Percentiles rank a stretch among this genome's conserved stretches.
Evolutionary conservation across 257 asterid species (phyloP).

Genomic region (Solanum phureja): DNA sequence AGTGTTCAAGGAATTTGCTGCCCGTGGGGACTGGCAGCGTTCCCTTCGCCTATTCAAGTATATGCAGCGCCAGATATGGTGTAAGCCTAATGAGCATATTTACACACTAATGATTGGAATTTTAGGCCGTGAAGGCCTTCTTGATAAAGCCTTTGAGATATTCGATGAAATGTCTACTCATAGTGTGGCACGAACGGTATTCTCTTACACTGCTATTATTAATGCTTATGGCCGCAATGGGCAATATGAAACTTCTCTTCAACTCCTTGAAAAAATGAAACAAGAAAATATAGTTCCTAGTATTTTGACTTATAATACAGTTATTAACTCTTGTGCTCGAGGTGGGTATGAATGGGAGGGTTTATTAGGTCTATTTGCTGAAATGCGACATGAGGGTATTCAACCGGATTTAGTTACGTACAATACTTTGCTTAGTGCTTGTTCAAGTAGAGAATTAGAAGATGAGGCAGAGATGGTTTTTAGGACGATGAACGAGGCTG

Average conservation of each 20-base stretch:
- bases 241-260: conserved; percentile 58
- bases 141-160: conserved; percentile 78
- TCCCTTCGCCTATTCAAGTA: conserved; percentile 90
- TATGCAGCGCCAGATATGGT: conserved; percentile 97
- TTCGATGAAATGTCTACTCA: conserved; percentile 77
- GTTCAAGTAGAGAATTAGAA: conserved; percentile 64
- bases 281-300: conserved; percentile 64
- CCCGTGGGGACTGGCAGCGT: conserved; percentile 92
- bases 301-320: conserved; percentile 83
- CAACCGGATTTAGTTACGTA: conserved; percentile 93
- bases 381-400: conserved; percentile 92
- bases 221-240: conserved; percentile 91
- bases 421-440: conserved; percentile 77
- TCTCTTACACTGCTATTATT: conserved; percentile 73
- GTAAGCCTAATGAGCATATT: conserved; percentile 88
- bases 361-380: conserved; percentile 81
- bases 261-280: conserved; percentile 68
- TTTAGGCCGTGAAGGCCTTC: conserved; percentile 74
- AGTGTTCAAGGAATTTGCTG: conserved; percentile 82
- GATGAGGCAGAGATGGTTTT: conserved; percentile 97
- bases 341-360: conserved; percentile 98
- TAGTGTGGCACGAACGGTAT: conserved; percentile 50
- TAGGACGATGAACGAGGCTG: conserved; percentile 92
- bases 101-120: conserved; percentile 71
- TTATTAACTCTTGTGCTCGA: conserved; percentile 76